These are phyloP conservation scores for Cryphonectria nitschkei DNA, from an alignment of 2,329 filamentous ascomycete genomes.

Conservation along the genomic window DNA sequence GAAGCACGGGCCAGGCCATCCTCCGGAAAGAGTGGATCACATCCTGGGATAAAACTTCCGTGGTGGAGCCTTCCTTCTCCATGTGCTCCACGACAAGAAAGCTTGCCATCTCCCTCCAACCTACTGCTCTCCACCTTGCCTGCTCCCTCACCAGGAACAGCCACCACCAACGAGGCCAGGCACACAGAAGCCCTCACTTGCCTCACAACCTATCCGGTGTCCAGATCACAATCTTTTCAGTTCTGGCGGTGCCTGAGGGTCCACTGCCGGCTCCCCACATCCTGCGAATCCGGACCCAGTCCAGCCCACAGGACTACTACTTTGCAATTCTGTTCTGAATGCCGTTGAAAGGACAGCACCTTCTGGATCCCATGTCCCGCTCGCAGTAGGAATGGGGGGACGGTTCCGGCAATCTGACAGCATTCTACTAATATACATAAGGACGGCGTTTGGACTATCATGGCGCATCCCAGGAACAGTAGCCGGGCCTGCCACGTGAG, in stretches of 20 bases:
- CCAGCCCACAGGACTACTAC: neutral
- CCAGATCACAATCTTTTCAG: neutral
- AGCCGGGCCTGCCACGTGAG: slow-evolving; percentile 1
- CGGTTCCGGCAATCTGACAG: neutral
- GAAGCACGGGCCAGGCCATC: neutral
- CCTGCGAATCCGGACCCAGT: neutral
- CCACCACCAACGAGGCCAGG: neutral
- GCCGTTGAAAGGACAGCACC: neutral
- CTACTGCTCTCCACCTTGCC: neutral
- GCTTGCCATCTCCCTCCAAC: neutral
- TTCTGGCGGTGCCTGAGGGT: neutral
- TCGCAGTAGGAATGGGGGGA: neutral
- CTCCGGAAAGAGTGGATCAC: neutral
- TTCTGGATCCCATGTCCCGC: neutral
- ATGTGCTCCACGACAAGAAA: neutral
- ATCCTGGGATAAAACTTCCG: neutral
- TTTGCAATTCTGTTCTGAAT: neutral
- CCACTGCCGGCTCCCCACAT: slow-evolving; percentile 4
- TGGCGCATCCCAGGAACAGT: neutral
- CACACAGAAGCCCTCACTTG: neutral
- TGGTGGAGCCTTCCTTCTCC: neutral
- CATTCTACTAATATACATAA: neutral
- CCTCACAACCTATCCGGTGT: neutral
- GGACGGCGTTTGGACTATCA: neutral
- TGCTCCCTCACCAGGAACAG: neutral